Percentiles rank a stretch among this genome's conserved stretches.
phyloP scores from a whole-genome alignment of 2,329 filamentous ascomycete genomes.

The Teratosphaeria pseudoeucalypti region DNA sequence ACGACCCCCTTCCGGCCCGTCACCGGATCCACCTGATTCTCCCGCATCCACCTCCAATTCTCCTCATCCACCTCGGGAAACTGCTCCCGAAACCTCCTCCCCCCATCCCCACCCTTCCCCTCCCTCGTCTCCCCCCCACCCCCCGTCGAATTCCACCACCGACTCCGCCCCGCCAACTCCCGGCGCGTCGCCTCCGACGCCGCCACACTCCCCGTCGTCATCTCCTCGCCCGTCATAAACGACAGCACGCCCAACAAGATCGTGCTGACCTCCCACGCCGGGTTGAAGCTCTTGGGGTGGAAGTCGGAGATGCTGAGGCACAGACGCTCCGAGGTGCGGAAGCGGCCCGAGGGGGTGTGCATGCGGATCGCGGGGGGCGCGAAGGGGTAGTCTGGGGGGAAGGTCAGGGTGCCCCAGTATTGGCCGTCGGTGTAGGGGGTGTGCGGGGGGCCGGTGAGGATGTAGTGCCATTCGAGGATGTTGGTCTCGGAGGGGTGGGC shows the following conservation, averaged over 20 bases:
- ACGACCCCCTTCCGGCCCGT: conserved; percentile 48
- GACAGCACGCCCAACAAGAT: conserved; percentile 88
- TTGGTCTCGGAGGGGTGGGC: conserved; percentile 25
- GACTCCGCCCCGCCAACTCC: conserved; percentile 62
- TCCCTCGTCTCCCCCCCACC: conserved; percentile 57
- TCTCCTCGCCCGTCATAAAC: conserved; percentile 98
- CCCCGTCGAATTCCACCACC: conserved; percentile 96
- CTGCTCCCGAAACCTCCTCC: conserved; percentile 76
- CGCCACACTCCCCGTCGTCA: conserved; percentile 86
- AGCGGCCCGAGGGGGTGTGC: conserved; percentile 94
- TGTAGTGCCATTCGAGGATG: conserved; percentile 35
- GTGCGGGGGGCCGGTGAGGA: conserved; percentile 85
- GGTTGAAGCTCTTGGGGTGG: conserved; percentile 96
- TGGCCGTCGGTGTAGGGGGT: conserved; percentile 92
- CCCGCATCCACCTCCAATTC: conserved; percentile 87
- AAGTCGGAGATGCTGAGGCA: conserved; percentile 97
- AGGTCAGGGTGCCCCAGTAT: conserved; percentile 95
- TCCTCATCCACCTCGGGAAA: conserved; percentile 83
- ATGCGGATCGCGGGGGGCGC: conserved; percentile 95
- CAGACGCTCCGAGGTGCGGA: conserved; percentile 82
- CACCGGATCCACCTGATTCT: conserved; percentile 64
- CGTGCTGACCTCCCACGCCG: conserved; percentile 94
- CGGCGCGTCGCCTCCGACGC: conserved; percentile 67
- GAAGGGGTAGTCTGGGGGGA: conserved; percentile 94
- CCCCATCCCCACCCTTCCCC: conserved; percentile 76